Evolutionary conservation across 495 filamentous ascomycete species (phyloP).

Genomic region (Podospora fimiseda): DNA sequence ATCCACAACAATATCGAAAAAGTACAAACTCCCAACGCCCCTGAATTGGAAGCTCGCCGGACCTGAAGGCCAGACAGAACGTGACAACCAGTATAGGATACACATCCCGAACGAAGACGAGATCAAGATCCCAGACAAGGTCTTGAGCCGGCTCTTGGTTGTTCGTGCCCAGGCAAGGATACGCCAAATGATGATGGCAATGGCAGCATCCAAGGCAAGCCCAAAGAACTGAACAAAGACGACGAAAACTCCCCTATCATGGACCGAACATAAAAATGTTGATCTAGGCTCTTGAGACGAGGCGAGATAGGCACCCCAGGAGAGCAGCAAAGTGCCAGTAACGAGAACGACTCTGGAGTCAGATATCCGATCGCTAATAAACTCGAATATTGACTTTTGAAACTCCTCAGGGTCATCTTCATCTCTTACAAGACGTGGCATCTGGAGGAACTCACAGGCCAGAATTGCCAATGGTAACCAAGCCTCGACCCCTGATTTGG

Average conservation of each 20-base stretch:
- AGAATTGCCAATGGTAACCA: constrained; percentile 35
- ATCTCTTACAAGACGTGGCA: constrained; percentile 13
- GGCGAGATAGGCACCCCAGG: constrained; percentile 25
- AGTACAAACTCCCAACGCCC: constrained; percentile 28
- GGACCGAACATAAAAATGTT: constrained; percentile 39
- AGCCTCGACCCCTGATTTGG: constrained; percentile 37
- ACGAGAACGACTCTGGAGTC: constrained; percentile 24
- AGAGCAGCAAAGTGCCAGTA: constrained; percentile 25
- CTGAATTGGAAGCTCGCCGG: constrained; percentile 20
- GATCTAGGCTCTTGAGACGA: constrained; percentile 24
- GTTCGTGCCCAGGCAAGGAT: constrained; percentile 43
- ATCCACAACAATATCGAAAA: constrained; percentile 36
- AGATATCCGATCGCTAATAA: constrained; percentile 30
- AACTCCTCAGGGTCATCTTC: constrained; percentile 32
- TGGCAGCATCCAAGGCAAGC: constrained; percentile 35
- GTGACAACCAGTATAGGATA: constrained; percentile 11
- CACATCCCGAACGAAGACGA: constrained; percentile 17
- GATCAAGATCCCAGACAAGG: constrained; percentile 32
- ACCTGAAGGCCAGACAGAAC: constrained; percentile 2
- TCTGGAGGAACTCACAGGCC: constrained; percentile 34
- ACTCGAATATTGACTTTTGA: constrained; percentile 31
- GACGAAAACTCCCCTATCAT: constrained; percentile 23
- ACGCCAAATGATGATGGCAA: constrained; percentile 37
- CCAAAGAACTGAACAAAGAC: constrained; percentile 32
- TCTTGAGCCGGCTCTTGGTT: constrained; percentile 34